Conservation (phyloP, 345 rosid genomes). For the Arabidopsis thaliana region DNA sequence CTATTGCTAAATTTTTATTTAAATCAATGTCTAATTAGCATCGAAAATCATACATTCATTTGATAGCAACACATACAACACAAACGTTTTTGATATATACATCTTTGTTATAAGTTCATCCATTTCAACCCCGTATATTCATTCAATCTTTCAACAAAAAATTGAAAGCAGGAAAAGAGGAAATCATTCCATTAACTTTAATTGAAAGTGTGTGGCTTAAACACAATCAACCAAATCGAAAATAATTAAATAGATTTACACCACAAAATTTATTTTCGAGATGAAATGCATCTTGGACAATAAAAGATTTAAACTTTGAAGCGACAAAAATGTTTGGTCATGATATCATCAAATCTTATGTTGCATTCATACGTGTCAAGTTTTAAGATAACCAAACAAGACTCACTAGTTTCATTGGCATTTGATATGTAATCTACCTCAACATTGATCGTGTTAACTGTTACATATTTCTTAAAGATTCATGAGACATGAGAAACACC, state of each 20-base stretch:
- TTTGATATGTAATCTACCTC: neutral
- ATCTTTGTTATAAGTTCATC: neutral
- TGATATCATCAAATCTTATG: neutral
- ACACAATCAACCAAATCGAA: too few relatives aligned
- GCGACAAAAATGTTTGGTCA: neutral
- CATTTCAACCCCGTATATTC: neutral
- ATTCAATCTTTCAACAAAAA: neutral
- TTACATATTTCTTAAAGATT: neutral
- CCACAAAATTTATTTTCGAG: neutral
- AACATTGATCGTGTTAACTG: neutral
- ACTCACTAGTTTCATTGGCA: neutral
- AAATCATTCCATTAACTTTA: too few relatives aligned
- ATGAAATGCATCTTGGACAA: neutral
- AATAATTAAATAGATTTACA: too few relatives aligned
- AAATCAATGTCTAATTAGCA: neutral
- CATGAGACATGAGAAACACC: neutral
- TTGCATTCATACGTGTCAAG: neutral
- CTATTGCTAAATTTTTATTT: neutral
- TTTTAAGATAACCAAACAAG: neutral
- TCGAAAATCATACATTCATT: too few relatives aligned
- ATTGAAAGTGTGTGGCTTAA: too few relatives aligned
- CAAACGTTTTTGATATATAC: neutral
- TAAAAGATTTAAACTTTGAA: neutral
- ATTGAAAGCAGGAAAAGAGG: too few relatives aligned
- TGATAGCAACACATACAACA: too few relatives aligned